Conservation (phyloP, 768 basidiomycete species). For the Gloeophyllum trabeum region DNA sequence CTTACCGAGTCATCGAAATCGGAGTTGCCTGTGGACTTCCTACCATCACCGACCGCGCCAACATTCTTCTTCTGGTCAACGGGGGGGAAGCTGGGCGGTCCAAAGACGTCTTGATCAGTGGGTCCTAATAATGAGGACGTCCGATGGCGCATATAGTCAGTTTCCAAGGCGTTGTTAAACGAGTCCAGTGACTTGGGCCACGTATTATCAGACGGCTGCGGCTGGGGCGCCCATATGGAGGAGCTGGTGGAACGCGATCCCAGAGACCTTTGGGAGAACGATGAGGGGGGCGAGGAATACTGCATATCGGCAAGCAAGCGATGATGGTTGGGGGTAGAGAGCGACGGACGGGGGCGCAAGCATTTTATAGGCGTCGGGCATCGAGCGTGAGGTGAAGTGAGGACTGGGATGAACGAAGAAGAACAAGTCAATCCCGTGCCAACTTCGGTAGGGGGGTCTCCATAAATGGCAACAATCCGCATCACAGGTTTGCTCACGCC, state of each 20-base stretch:
- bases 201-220: conserved; percentile 49
- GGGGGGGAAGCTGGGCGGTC: conserved; percentile 30
- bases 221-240: conserved; percentile 81
- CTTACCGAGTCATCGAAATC: conserved; percentile 45
- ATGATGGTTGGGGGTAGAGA: neutral
- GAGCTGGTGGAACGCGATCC: conserved; percentile 2
- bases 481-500: no score
- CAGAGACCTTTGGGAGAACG: neutral
- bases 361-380: neutral
- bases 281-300: neutral
- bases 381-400: neutral
- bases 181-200: conserved; percentile 64
- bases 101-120: conserved; percentile 56
- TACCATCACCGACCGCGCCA: conserved; percentile 74
- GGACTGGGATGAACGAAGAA: no score
- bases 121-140: conserved; percentile 13
- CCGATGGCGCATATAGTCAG: conserved; percentile 12
- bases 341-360: neutral
- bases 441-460: no score
- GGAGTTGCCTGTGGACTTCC: conserved; percentile 43
- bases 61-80: conserved; percentile 33
- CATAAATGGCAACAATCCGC: no score
- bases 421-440: no score
- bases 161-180: conserved; percentile 37
- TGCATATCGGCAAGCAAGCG: neutral